Base-by-base conservation (phyloP, 805 yeast species). In the Wickerhamomyces hampshirensis region DNA sequence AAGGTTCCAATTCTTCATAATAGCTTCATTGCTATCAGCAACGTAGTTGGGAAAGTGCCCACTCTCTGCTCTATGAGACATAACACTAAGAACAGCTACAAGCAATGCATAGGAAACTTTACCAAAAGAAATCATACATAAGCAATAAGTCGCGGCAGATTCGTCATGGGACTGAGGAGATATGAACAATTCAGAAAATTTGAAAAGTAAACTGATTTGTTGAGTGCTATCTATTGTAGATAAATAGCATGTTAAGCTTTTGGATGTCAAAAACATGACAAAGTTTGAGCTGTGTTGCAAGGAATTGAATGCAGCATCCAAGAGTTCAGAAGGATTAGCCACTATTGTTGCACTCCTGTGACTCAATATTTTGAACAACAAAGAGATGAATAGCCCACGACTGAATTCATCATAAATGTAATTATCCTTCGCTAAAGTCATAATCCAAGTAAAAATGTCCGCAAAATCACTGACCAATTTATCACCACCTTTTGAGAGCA, bases 371-470 rank as follows among this genome's bases (percentile, higher is more conserved):
- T 42, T 39, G 6, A 69, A 37, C 6, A 65, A 39, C 4, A 74
- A 51, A 11, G 46, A 46, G 4, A 67, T 50, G 15, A 69, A 55
- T 16, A 54, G 48, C 17, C 4, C 50, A 44, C 2, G 73, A 59
- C 2, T 17, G 15, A n/a, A n/a, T 16, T 60, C 66, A 1, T 76
- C 69, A 33, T 60, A 47, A 11, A 77, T 55, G 32, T 71, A 53
- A 3, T 55, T 48, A 23, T 65, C 71, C 1, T 60, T 56, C 4
- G 66, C 64, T 32, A 77, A 57, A 13, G 56, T 47, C 3, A 62
- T 28, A 7, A 76, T 41, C 68, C 75, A 79, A 1, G 58, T 51
- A 27, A 66, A 58, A 14, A 79, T 64, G 44, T 77, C 83, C 26
- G 48, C 50, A 30, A 68, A 66, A 33, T 75, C 80, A 4, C 60